A percentile compares a stretch with the other conserved stretches of the same genome.
Evolutionary conservation across 148 eudicot genomes (phyloP).

Genomic region (Arctostaphylos glauca): DNA sequence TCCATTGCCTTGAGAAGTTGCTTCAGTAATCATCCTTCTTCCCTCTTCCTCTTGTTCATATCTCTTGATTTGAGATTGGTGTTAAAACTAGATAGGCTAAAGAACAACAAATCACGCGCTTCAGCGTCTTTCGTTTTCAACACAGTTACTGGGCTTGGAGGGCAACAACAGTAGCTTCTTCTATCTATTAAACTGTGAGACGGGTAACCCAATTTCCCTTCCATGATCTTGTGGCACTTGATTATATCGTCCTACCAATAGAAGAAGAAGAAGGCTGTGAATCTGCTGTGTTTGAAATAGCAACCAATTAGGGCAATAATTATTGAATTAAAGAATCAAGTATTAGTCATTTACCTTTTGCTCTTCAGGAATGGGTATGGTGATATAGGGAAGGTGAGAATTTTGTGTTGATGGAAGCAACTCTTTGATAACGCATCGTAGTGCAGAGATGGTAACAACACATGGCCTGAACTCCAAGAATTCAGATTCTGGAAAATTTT

Average conservation of each 20-base stretch:
- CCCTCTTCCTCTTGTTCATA: constrained; percentile 19
- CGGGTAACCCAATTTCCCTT: constrained; percentile 8
- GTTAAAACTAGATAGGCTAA: not conserved
- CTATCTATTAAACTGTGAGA: constrained; percentile 1
- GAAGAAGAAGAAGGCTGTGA: not conserved
- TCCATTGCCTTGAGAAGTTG: no score
- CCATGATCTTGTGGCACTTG: constrained; percentile 26
- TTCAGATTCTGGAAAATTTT: constrained; percentile 25
- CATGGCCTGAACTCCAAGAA: constrained; percentile 30
- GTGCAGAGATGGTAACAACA: constrained; percentile 26
- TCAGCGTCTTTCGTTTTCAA: constrained; percentile 16
- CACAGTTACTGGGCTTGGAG: constrained; percentile 42
- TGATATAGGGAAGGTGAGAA: constrained; percentile 7
- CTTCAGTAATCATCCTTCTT: not conserved
- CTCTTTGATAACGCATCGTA: constrained; percentile 21
- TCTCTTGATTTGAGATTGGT: not conserved
- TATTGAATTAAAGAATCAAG: not conserved
- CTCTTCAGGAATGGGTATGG: constrained; percentile 30
- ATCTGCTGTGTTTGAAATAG: not conserved
- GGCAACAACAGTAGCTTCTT: constrained; percentile 1
- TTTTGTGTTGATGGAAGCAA: not conserved
- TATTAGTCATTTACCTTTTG: constrained; percentile 23
- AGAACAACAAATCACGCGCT: constrained; percentile 11
- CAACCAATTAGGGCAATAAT: not conserved
- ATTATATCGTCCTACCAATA: constrained; percentile 24